Conservation (phyloP, 148 eudicot species). For the Silene uniflora region DNA sequence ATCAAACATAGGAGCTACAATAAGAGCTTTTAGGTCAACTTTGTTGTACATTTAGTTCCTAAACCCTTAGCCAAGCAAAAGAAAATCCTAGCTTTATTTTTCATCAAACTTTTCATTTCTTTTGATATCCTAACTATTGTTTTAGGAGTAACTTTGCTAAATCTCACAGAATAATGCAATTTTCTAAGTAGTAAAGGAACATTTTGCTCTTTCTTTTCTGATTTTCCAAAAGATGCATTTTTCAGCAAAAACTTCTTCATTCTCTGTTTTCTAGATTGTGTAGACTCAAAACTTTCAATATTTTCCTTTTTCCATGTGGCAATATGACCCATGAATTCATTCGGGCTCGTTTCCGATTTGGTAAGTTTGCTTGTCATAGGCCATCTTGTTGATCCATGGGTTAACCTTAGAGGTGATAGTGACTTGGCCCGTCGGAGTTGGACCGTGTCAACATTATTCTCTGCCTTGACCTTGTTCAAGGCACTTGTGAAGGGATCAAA, state of each 20-base stretch:
- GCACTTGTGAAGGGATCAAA: slow-evolving; percentile 67
- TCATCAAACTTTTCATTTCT: slow-evolving; percentile 42
- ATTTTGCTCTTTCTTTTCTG: slow-evolving; percentile 29
- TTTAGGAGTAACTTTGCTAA: slow-evolving; percentile 25
- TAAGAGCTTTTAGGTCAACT: slow-evolving; percentile 8
- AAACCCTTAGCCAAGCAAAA: slow-evolving; percentile 36
- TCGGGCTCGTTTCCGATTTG: slow-evolving; percentile 10
- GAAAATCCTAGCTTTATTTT: slow-evolving; percentile 33
- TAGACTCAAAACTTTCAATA: background rate
- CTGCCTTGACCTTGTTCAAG: slow-evolving; percentile 53
- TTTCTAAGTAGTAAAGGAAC: slow-evolving; percentile 31
- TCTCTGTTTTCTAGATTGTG: slow-evolving; percentile 35
- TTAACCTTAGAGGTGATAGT: slow-evolving; percentile 40
- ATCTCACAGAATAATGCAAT: slow-evolving; percentile 27
- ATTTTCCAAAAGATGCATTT: slow-evolving; percentile 46
- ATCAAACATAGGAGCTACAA: background rate
- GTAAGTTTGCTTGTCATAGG: background rate
- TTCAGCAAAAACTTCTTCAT: slow-evolving; percentile 41
- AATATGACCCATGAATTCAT: background rate
- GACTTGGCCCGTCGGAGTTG: slow-evolving; percentile 38
- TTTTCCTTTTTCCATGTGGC: background rate
- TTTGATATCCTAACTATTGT: slow-evolving; percentile 19
- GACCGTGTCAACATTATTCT: slow-evolving; percentile 20
- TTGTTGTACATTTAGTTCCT: slow-evolving; percentile 25
- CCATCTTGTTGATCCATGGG: slow-evolving; percentile 13